phyloP scores from a whole-genome alignment of 768 basidiomycete species.

The Austroboletus festivus region DNA sequence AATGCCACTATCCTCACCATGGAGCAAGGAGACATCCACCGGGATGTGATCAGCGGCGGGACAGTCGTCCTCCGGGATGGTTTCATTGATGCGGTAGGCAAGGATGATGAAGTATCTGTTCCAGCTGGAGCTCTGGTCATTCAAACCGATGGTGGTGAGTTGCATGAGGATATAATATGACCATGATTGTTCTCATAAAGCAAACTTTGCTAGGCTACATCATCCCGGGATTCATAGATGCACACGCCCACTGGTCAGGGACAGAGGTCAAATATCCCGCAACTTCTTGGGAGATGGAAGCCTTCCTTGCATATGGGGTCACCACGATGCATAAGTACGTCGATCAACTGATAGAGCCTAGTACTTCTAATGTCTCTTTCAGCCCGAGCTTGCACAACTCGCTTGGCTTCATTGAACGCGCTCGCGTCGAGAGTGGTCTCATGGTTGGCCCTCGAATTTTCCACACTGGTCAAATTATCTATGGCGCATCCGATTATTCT shows the following conservation, averaged over 20 bases:
- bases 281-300: slow-evolving; percentile 70
- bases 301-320: slow-evolving; percentile 73
- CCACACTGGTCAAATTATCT: slow-evolving; percentile 62
- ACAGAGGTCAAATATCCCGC: slow-evolving; percentile 52
- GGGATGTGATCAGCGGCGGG: slow-evolving; percentile 53
- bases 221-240: slow-evolving; percentile 71
- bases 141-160: slow-evolving; percentile 60
- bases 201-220: slow-evolving; percentile 47
- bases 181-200: background rate
- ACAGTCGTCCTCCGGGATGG: slow-evolving; percentile 55
- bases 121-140: slow-evolving; percentile 44
- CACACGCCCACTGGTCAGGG: slow-evolving; percentile 73
- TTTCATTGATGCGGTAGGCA: slow-evolving; percentile 50
- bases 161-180: background rate
- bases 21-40: slow-evolving; percentile 47
- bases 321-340: slow-evolving; percentile 74
- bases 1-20: slow-evolving; percentile 74
- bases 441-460: slow-evolving; percentile 71
- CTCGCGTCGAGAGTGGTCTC: slow-evolving; percentile 64
- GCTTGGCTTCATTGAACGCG: slow-evolving; percentile 61
- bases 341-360: background rate
- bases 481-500: slow-evolving; percentile 45
- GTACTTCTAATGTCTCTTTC: background rate
- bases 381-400: slow-evolving; percentile 68
- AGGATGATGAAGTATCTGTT: slow-evolving; percentile 29